Base-by-base conservation (phyloP, 202 grass and related monocot species). In the Miscanthus sacchariflorus region DNA sequence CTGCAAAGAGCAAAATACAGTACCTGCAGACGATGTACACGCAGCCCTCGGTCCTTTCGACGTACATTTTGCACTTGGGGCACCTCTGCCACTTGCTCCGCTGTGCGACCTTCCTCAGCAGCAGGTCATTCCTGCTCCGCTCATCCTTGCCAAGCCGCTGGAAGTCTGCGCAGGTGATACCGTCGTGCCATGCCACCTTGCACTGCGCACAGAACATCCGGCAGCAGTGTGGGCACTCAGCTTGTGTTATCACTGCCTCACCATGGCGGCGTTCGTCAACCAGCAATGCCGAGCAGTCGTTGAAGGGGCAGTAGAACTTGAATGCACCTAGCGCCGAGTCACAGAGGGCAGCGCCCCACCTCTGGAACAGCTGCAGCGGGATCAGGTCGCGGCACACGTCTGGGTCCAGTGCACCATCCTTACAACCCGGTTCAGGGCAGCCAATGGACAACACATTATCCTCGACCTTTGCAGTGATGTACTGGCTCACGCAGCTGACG, bases 301-400 rank as follows among this genome's bases (percentile, higher is more conserved):
- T 95, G 67, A 88, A 98, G 2, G 95, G 95, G 76, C 93, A 98
- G 85, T 98, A 98, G 68, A 92, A 93, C 72, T 87, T 95, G 33
- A 68, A 73, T 4, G 33, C 25, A 8, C 80, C 93, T 2, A 98
- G 28, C n/a, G 91, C 83, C 11, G 39, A 70, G n/a, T 93, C 93
- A 27, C 89, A 89, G 12, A 95, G 79, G 0, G 88, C 83, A 6
- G 69, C 70, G 3, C 89, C 84, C 95, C 95, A 98, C 10, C 91
- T 65, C 40, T 92, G 19, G 74, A 93, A 89, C 13, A 91, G 83
- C 27, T 70, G 63, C 6, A 9, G 5, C 3, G 89, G 85, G 45
- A 98, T 67, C 63, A 98, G 66, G 24, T 52, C 48, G 12, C 88
- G 80, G 77, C 93, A 98, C 5, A 38, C 72, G 68, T 87, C 87